Percentiles rank a stretch among this genome's conserved stretches.
Evolutionary conservation across 495 filamentous ascomycete genomes (phyloP).

Genomic region (Barbatosphaeria neglecta): DNA sequence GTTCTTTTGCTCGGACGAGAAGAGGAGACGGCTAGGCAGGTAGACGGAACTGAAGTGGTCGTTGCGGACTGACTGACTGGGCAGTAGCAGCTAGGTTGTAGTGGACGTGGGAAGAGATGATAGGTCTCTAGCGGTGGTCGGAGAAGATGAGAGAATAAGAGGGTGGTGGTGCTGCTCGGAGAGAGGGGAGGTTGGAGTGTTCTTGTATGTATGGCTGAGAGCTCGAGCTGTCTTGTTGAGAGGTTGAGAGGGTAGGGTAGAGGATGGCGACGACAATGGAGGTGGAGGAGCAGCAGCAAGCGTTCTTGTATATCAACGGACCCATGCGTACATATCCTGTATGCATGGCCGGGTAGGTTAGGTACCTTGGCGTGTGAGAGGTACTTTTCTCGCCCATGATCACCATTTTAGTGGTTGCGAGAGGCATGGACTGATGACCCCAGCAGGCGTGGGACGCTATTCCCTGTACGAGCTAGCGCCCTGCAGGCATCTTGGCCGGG

Average conservation of each 20-base stretch:
- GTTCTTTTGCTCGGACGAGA: too few relatives aligned
- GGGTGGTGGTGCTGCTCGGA: too few relatives aligned
- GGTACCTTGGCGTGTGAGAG: neutral
- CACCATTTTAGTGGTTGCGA: neutral
- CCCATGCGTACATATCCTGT: neutral
- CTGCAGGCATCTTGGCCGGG: too few relatives aligned
- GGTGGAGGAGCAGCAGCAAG: neutral
- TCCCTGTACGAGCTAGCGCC: neutral
- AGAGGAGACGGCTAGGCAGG: neutral
- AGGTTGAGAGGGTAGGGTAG: neutral
- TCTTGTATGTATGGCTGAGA: neutral
- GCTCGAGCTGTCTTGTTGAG: neutral
- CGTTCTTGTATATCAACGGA: neutral
- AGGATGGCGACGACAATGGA: neutral
- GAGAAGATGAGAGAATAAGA: neutral
- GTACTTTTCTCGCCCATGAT: neutral
- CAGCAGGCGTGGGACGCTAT: neutral
- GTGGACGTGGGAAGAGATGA: neutral
- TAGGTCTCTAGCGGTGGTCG: neutral
- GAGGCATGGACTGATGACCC: neutral
- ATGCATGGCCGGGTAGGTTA: too few relatives aligned
- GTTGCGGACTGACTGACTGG: neutral
- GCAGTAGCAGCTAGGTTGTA: neutral
- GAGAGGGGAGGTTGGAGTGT: neutral
- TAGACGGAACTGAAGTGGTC: too few relatives aligned